Conservation (phyloP, 441 rosid genomes). For the Breynia disticha region DNA sequence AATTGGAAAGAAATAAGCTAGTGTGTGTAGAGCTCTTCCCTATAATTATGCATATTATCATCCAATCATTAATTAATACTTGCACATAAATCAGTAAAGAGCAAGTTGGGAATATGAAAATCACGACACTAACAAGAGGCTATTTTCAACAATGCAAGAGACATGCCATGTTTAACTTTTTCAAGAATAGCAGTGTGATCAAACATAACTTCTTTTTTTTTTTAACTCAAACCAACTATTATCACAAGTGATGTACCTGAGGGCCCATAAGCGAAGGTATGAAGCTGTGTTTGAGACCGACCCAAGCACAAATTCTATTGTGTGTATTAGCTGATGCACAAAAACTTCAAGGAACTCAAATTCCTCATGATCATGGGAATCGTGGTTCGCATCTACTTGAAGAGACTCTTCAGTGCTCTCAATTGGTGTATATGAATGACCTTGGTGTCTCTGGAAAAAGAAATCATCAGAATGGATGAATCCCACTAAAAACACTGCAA, state of each 20-base stretch:
- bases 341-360: constrained; percentile 91
- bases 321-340: constrained; percentile 88
- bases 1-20: background rate
- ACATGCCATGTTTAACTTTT: background rate
- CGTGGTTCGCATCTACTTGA: constrained; percentile 40
- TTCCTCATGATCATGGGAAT: constrained; percentile 67
- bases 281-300: constrained; percentile 99
- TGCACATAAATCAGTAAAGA: too few species aligned
- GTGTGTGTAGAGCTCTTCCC: background rate
- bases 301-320: constrained; percentile 93
- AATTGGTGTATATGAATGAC: constrained; percentile 47
- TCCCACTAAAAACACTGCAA: constrained; percentile 5
- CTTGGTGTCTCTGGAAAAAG: constrained; percentile 65
- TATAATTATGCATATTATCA: too few species aligned
- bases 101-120: too few species aligned
- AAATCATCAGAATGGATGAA: background rate
- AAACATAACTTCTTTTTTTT: background rate
- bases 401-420: constrained; percentile 56
- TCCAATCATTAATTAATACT: too few species aligned
- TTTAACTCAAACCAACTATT: background rate
- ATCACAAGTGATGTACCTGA: constrained; percentile 43
- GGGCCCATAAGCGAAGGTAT: constrained; percentile 93
- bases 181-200: background rate
- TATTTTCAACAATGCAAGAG: background rate
- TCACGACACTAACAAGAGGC: too few species aligned